These are phyloP conservation scores for Austroboletus novae-zelandiae DNA, from an alignment of 1,284 basidiomycete species.

Conservation along the genomic window DNA sequence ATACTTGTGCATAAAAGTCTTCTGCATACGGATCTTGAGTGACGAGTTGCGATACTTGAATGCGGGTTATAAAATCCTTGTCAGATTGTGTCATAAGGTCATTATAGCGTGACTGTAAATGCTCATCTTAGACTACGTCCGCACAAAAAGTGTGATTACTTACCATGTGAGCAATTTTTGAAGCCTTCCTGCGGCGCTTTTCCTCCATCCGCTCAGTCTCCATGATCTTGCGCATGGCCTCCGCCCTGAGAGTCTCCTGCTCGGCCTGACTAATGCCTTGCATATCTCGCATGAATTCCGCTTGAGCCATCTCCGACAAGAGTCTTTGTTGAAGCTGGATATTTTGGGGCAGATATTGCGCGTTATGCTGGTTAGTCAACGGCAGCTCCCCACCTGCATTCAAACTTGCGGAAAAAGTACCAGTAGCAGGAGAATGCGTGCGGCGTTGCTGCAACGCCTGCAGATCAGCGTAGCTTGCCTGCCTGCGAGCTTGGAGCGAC, in stretches of 20 bases:
- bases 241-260: conserved; percentile 66
- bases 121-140: neutral
- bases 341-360: conserved; percentile 54
- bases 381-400: conserved; percentile 27
- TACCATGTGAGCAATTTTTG: conserved; percentile 87
- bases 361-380: conserved; percentile 43
- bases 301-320: conserved; percentile 68
- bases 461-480: conserved; percentile 34
- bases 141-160: conserved; percentile 6
- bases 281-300: conserved; percentile 61
- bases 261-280: conserved; percentile 56
- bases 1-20: conserved; percentile 98
- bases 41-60: conserved; percentile 97
- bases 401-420: conserved; percentile 28
- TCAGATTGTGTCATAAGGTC: conserved; percentile 98
- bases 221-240: conserved; percentile 83
- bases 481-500: conserved; percentile 40
- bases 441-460: conserved; percentile 34
- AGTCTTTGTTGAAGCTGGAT: conserved; percentile 71
- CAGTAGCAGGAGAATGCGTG: conserved; percentile 50
- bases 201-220: conserved; percentile 86
- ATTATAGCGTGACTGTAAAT: conserved; percentile 85
- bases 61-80: conserved; percentile 99
- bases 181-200: conserved; percentile 73
- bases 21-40: conserved; percentile 96